phyloP scores from a whole-genome alignment of 2,329 filamentous ascomycete species.

The Neopestalotiopsis sp. region DNA sequence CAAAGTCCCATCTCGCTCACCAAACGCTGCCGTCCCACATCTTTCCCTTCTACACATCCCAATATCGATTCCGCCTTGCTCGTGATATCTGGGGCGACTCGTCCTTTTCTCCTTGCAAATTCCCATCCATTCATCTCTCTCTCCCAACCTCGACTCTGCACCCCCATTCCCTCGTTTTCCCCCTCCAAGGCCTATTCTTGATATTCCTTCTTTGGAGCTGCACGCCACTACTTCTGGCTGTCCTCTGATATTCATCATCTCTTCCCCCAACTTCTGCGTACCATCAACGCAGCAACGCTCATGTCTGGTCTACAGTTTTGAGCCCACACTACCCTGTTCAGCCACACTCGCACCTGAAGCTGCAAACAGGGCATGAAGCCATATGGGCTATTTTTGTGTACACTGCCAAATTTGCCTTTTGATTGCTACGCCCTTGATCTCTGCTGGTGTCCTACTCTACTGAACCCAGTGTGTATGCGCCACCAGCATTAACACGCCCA shows the following conservation, averaged over 20 bases:
- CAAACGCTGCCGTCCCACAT: constrained; percentile 19
- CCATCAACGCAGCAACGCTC: constrained; percentile 15
- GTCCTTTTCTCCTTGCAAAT: constrained; percentile 5
- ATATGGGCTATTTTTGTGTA: constrained; percentile 34
- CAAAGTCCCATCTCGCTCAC: constrained; percentile 23
- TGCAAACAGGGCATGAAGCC: constrained; percentile 29
- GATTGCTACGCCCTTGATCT: constrained; percentile 30
- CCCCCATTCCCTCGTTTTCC: constrained; percentile 6
- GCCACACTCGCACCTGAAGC: constrained; percentile 27
- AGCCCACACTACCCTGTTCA: constrained; percentile 27
- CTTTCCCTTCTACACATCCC: constrained; percentile 27
- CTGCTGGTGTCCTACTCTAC: constrained; percentile 32
- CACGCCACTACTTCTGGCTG: constrained; percentile 3
- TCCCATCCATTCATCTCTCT: constrained; percentile 18
- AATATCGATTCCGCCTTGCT: constrained; percentile 17
- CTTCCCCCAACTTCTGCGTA: background rate
- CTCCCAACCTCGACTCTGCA: constrained; percentile 9
- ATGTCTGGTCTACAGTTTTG: constrained; percentile 15
- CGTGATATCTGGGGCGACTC: constrained; percentile 17
- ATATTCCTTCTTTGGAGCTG: background rate
- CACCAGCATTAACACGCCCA: constrained; percentile 38
- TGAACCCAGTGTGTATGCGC: constrained; percentile 37
- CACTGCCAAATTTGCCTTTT: constrained; percentile 20
- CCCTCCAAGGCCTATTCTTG: constrained; percentile 22
- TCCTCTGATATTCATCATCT: background rate